Conservation (phyloP, 495 filamentous ascomycete genomes). For the Echria macrotheca region DNA sequence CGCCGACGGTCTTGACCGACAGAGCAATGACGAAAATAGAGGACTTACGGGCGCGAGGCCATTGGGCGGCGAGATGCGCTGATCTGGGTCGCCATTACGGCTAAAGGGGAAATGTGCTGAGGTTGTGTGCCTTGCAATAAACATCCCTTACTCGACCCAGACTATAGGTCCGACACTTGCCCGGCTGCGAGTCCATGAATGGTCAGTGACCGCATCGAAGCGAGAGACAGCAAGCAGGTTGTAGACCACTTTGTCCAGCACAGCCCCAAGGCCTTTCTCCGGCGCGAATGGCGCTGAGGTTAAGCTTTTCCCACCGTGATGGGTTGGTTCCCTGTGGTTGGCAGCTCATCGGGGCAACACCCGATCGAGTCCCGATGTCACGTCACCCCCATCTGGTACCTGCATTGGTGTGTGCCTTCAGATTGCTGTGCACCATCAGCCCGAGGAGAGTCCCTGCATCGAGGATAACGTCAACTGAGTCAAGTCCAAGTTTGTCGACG, state of each 20-base stretch:
- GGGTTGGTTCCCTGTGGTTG: conserved; percentile 5
- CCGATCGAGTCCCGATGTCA: conserved; percentile 1
- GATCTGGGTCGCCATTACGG: conserved; percentile 16
- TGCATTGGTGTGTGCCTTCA: conserved; percentile 6
- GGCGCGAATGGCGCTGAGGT: conserved; percentile 1
- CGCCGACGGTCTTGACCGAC: conserved; percentile 6
- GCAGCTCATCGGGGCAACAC: background rate
- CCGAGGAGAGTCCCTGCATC: background rate
- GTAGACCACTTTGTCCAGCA: background rate
- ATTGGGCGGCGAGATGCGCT: conserved; percentile 7
- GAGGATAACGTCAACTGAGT: background rate
- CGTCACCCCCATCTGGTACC: conserved; percentile 2
- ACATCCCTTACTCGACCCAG: conserved; percentile 10
- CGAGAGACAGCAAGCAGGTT: conserved; percentile 5
- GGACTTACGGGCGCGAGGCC: background rate
- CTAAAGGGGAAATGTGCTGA: conserved; percentile 17
- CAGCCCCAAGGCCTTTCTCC: conserved; percentile 13
- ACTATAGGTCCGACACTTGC: conserved; percentile 7
- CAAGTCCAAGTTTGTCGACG: background rate
- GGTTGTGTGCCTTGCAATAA: conserved; percentile 20
- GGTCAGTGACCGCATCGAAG: background rate
- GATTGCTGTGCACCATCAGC: background rate
- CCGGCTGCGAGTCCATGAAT: conserved; percentile 4
- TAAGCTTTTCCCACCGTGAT: conserved; percentile 23
- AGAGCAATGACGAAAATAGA: conserved; percentile 11